Evolutionary conservation across 2,329 filamentous ascomycete species (phyloP), one percentile per base, ranked within the genome.

Genomic region (Arachnopeziza araneosa): DNA sequence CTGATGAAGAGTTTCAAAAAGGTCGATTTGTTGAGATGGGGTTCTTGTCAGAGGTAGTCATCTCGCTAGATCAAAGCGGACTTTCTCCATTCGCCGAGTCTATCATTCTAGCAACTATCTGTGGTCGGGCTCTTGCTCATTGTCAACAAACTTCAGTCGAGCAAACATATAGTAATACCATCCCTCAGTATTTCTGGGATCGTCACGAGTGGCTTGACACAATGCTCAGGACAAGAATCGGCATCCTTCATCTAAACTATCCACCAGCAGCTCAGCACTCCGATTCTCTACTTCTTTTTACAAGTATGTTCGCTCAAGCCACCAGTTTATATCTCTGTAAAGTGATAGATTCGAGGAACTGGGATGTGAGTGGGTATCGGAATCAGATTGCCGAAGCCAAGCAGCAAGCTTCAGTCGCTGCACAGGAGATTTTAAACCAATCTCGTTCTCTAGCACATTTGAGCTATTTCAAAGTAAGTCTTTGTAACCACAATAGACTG

Each of bases 391-490:
- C 49, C 24, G 55, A 21, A n/a, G 49, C 51, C 24, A 56, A 51
- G 21, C 55, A 56, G 21, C 55, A 44, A 51, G 22, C 44, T 24
- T 32, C 51, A 23, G 5, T 56, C 14, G 55, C 55, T 12, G 55
- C 55, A 6, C 22, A 56, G 24, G 55, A 56, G n/a, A 56, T 56
- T 21, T 44, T 56, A 12, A 50, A 26, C 22, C 55, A 50, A 19
- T 56, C 55, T 22, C 10, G 55, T 7, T 56, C 55, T n/a, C 24
- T 56, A 24, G 22, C 49, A 56, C 8, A 26, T 26, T 12, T 56
- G 12, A 56, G 44, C 49, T 32, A 56, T 50, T 56, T 56, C 55
- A 56, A 56, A 36, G 55, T 56, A 56, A 48, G 54, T 23, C 7
- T 17, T 50, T 12, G 19, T 19, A 9, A 49, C 24, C 32, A 56